phyloP scores from a whole-genome alignment of 2,329 filamentous ascomycete genomes.

The Dothideomycetes sp. region DNA sequence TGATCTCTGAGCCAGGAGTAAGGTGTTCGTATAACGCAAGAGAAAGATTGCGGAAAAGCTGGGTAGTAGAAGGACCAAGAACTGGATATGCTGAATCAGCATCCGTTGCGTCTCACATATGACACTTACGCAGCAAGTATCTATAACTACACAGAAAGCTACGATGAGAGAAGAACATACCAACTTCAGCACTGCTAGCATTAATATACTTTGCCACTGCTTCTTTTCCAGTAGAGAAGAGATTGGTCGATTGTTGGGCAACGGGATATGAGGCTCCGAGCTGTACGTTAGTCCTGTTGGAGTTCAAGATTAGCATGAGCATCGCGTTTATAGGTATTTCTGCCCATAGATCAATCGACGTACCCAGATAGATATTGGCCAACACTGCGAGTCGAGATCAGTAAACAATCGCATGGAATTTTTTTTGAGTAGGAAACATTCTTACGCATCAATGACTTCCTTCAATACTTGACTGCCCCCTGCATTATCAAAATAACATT shows the following conservation, averaged over 20 bases:
- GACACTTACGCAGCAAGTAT: too few species aligned
- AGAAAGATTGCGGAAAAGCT: constrained; percentile 63
- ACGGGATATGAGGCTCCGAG: constrained; percentile 61
- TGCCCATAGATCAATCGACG: neutral
- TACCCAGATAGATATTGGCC: too few species aligned
- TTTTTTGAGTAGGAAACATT: constrained; percentile 14
- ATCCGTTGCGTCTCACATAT: too few species aligned
- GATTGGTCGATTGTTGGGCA: constrained; percentile 49
- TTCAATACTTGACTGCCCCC: constrained; percentile 64
- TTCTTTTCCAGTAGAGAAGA: constrained; percentile 51
- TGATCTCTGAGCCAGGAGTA: constrained; percentile 46
- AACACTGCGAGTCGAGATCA: too few species aligned
- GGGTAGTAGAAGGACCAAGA: constrained; percentile 65
- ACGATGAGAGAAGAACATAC: too few species aligned
- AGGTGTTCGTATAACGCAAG: constrained; percentile 49
- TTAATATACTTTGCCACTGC: constrained; percentile 65
- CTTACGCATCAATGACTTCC: constrained; percentile 57
- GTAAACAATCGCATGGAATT: too few species aligned
- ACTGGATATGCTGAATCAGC: constrained; percentile 34
- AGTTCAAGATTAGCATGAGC: too few species aligned
- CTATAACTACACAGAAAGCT: too few species aligned
- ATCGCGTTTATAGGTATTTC: too few species aligned
- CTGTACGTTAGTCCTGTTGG: constrained; percentile 64
- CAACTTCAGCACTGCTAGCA: constrained; percentile 54
- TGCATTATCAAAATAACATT: constrained; percentile 70